Percentiles rank a stretch among this genome's conserved stretches.
Conservation (phyloP, 257 asterid genomes). For the Sherardia arvensis region DNA sequence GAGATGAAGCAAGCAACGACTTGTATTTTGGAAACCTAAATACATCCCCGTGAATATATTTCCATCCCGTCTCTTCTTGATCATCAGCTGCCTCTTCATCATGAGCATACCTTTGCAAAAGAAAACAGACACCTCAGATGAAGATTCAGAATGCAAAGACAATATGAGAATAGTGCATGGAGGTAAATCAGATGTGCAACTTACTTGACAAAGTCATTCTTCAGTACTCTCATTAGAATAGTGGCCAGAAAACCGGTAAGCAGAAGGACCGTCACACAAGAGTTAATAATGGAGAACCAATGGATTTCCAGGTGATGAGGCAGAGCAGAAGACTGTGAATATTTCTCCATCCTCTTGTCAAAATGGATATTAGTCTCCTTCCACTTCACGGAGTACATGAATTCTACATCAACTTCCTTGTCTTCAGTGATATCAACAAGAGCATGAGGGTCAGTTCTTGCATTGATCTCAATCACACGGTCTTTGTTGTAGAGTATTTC, state of each 20-base stretch:
- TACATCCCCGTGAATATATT: slow-evolving; percentile 56
- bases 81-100: slow-evolving; percentile 54
- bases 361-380: slow-evolving; percentile 42
- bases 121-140: not conserved
- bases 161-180: not conserved
- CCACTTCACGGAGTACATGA: slow-evolving; percentile 46
- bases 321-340: slow-evolving; percentile 39
- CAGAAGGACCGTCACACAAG: slow-evolving; percentile 55
- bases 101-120: slow-evolving; percentile 31
- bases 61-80: slow-evolving; percentile 59
- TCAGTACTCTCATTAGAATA: slow-evolving; percentile 52
- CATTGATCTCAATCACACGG: slow-evolving; percentile 42
- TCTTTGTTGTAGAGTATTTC: slow-evolving; percentile 35
- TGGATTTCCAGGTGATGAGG: slow-evolving; percentile 55
- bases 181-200: slow-evolving; percentile 7
- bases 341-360: slow-evolving; percentile 52
- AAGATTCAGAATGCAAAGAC: not conserved
- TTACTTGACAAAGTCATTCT: slow-evolving; percentile 47
- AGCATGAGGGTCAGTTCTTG: slow-evolving; percentile 41
- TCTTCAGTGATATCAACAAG: slow-evolving; percentile 44
- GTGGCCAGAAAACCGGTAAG: slow-evolving; percentile 54
- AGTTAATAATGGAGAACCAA: slow-evolving; percentile 56
- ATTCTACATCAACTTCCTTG: slow-evolving; percentile 38
- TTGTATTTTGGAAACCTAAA: slow-evolving; percentile 46
- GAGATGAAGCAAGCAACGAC: slow-evolving; percentile 45